Conservation (phyloP, 2,329 filamentous ascomycete species). For the Pseudogymnoascus sp. region DNA sequence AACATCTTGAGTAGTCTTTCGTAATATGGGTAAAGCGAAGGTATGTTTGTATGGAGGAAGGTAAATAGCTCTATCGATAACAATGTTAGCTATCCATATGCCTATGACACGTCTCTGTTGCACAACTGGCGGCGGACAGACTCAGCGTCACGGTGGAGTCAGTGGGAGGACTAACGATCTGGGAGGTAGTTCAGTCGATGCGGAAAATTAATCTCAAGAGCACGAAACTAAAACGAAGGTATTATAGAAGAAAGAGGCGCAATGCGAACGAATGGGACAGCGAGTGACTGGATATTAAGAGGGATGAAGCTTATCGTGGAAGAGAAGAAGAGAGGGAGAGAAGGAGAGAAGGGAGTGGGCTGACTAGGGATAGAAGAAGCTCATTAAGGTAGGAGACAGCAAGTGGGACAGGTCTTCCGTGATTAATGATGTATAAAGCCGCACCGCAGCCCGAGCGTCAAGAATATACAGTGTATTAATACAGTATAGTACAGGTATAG, state of each 20-base stretch:
- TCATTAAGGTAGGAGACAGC: neutral
- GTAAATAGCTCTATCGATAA: neutral
- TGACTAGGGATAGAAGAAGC: neutral
- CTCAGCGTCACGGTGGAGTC: neutral
- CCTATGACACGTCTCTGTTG: neutral
- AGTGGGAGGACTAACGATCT: neutral
- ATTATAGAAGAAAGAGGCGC: neutral
- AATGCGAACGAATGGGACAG: neutral
- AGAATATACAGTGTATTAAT: neutral
- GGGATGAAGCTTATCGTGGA: neutral
- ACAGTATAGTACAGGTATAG: neutral
- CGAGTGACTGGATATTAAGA: neutral
- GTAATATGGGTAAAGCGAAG: neutral
- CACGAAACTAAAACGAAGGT: neutral
- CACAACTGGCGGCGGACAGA: neutral
- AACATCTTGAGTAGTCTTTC: slow-evolving; percentile 36
- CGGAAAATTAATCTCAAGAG: neutral
- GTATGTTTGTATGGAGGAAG: neutral
- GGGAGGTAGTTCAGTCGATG: neutral
- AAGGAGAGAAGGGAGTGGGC: neutral
- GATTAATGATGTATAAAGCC: neutral
- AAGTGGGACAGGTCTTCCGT: neutral
- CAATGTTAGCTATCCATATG: neutral
- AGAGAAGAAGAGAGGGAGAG: slow-evolving; percentile 5
- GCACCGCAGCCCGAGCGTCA: neutral